A percentile compares a stretch with the other conserved stretches of the same genome.
Evolutionary conservation across 305 asterid species (phyloP).

Genomic region (Nicotiana rustica): DNA sequence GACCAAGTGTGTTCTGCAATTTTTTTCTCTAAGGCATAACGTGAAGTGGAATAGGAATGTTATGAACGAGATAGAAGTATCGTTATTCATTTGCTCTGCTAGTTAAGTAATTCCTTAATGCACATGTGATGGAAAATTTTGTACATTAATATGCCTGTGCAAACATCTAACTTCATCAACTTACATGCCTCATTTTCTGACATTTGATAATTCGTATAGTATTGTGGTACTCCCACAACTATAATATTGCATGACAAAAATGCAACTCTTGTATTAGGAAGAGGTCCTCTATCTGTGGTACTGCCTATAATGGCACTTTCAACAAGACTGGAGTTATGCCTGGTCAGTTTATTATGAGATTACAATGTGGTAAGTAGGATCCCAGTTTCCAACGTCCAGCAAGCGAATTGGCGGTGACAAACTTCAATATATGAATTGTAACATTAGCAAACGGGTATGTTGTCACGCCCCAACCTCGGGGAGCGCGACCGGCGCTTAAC

Average conservation of each 20-base stretch:
- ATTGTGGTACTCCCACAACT: neutral
- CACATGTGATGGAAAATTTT: neutral
- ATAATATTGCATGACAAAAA: neutral
- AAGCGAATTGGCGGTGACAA: too few species aligned
- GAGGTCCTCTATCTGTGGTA: neutral
- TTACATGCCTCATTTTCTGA: neutral
- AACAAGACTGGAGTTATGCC: neutral
- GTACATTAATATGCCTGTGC: neutral
- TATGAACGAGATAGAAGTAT: neutral
- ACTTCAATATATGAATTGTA: too few species aligned
- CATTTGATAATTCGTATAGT: neutral
- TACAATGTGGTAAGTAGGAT: neutral
- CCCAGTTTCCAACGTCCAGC: too few species aligned
- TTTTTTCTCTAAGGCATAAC: neutral
- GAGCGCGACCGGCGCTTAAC: too few species aligned
- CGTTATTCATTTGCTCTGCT: neutral
- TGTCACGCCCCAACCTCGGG: too few species aligned
- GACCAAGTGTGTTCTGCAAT: neutral
- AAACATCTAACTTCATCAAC: neutral
- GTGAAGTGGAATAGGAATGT: neutral
- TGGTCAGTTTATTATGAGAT: neutral
- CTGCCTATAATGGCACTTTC: neutral
- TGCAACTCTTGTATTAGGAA: neutral
- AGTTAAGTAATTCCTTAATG: neutral
- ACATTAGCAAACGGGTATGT: too few species aligned